Base-by-base conservation (phyloP, 805 yeast genomes). In the Teunomyces cretensis region DNA sequence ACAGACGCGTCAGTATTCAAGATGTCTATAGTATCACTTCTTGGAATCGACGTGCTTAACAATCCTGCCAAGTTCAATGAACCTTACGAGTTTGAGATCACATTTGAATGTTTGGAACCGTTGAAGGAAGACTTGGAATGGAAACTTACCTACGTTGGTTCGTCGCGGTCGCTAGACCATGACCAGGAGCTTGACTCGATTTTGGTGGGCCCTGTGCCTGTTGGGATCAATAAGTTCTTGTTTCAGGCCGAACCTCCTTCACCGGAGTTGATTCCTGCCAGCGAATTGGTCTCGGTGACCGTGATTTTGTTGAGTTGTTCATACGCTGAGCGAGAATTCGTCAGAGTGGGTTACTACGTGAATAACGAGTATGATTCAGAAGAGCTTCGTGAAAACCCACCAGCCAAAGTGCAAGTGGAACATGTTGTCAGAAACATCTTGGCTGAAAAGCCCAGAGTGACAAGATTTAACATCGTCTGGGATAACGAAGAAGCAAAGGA, bases 131-230 rank as follows among this genome's bases (percentile, higher is more conserved):
- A 94, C 64, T 74, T 94, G 46, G 99, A 94, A 65, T 94, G 99
- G 99, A 94, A 94, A 64, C 73, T 94, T 46, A 92, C 97, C 1
- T 94, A 94, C 56, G 99, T 94, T 33, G 99, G 99, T 1, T 88
- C 96, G 4, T 91, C 97, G 1, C 79, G 96, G 39, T 89, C 97
- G 31, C 68, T 89, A 42, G 97, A 94, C 52, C 97, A 94, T 57
- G 99, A 94, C 64, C 99, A 94, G 67, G 97, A 91, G 62, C 73
- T 94, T 44, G 99, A 94, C 61, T 90, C 97, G 1, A 83, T 94
- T 31, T 70, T 94, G n/a, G 99, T 94, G 3, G 99, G 99, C 0
- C 99, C 99, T 0, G 96, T 94, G 2, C 99, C 99, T 0, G 96
- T 94, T 1, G 99, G 99, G 1, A 83, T 92, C 33, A 94, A 94